Evolutionary conservation across 1,284 basidiomycete species (phyloP).

Genomic region (Cerioporus squamosus): DNA sequence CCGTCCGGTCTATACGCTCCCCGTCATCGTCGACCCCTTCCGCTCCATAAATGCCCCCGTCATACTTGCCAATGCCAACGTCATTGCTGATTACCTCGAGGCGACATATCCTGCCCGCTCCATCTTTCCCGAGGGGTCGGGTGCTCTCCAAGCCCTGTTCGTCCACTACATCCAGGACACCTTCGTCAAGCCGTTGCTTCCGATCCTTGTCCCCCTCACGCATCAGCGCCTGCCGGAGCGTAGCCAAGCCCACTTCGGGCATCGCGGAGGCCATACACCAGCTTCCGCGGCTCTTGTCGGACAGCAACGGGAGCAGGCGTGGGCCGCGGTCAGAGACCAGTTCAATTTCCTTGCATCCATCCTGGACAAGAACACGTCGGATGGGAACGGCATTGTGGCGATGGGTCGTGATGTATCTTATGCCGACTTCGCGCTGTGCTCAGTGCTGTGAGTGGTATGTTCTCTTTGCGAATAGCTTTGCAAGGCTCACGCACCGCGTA

Average conservation of each 20-base stretch:
- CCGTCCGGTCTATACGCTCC: slow-evolving; percentile 64
- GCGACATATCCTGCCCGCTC: slow-evolving; percentile 66
- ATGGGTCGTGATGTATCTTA: slow-evolving; percentile 70
- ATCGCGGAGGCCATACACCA: slow-evolving; percentile 24
- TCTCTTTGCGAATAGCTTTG: neutral
- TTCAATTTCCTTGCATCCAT: slow-evolving; percentile 66
- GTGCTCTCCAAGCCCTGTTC: slow-evolving; percentile 67
- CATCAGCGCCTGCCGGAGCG: slow-evolving; percentile 61
- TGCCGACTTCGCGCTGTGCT: slow-evolving; percentile 72
- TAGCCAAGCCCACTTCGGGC: slow-evolving; percentile 55
- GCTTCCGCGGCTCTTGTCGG: slow-evolving; percentile 38
- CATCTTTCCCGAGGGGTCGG: slow-evolving; percentile 68
- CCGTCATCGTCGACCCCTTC: slow-evolving; percentile 58
- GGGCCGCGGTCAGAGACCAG: slow-evolving; percentile 64
- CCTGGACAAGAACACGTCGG: slow-evolving; percentile 62
- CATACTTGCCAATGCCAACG: slow-evolving; percentile 59
- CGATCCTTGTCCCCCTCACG: slow-evolving; percentile 71
- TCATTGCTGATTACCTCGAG: slow-evolving; percentile 76
- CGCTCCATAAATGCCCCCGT: slow-evolving; percentile 40
- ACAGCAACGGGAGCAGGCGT: slow-evolving; percentile 62
- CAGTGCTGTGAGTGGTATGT: slow-evolving; percentile 33
- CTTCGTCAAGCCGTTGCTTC: slow-evolving; percentile 66
- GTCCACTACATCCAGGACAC: slow-evolving; percentile 72
- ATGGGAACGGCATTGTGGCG: slow-evolving; percentile 63
- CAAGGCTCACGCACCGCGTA: neutral